Evolutionary conservation across 2,329 filamentous ascomycete genomes (phyloP).

Genomic region (Alternaria sp.): DNA sequence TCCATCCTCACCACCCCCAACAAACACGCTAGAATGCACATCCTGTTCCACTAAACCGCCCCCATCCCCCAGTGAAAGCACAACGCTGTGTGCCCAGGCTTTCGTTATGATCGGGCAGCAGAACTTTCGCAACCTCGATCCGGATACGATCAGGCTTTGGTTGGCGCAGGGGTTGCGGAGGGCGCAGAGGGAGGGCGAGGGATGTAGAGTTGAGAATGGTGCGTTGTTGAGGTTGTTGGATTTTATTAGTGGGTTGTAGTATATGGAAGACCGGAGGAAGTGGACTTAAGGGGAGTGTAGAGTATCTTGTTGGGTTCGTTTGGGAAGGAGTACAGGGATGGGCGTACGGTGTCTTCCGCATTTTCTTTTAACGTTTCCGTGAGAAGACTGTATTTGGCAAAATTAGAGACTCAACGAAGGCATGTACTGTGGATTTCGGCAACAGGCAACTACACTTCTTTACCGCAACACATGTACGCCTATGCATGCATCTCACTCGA

Average conservation of each 20-base stretch:
- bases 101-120: constrained; percentile 44
- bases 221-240: constrained; percentile 42
- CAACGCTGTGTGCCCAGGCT: constrained; percentile 43
- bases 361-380: neutral
- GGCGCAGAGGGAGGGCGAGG: constrained; percentile 37
- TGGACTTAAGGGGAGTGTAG: neutral
- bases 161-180: constrained; percentile 38
- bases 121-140: constrained; percentile 42
- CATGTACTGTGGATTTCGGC: neutral
- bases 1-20: neutral
- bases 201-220: constrained; percentile 45
- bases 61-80: constrained; percentile 37
- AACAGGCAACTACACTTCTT: neutral
- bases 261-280: neutral
- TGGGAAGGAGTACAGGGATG: neutral
- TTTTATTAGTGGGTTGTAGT: constrained; percentile 38
- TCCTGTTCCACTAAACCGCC: constrained; percentile 33
- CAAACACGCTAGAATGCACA: constrained; percentile 31
- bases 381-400: neutral
- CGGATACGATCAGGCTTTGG: constrained; percentile 39
- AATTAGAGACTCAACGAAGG: neutral
- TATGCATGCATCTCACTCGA: neutral
- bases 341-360: neutral
- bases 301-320: neutral
- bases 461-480: neutral